phyloP scores from a whole-genome alignment of 2,329 filamentous ascomycete genomes.

The Fusarium sp. region DNA sequence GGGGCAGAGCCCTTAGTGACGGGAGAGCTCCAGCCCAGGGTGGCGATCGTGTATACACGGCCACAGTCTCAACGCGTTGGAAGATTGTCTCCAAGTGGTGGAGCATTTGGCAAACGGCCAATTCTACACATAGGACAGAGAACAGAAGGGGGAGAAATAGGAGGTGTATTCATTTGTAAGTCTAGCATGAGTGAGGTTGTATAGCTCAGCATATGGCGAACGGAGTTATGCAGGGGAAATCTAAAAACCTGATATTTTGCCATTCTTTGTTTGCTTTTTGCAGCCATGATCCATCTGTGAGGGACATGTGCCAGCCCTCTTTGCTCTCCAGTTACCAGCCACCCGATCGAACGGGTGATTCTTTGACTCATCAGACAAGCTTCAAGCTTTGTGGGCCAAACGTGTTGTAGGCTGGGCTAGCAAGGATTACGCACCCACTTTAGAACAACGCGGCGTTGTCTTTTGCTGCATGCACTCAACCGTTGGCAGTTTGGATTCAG shows the following conservation, averaged over 20 bases:
- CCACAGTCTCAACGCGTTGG: slow-evolving; percentile 4
- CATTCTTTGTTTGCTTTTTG: slow-evolving; percentile 17
- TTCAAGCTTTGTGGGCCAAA: slow-evolving; percentile 27
- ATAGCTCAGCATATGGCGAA: slow-evolving; percentile 41
- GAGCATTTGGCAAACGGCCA: slow-evolving; percentile 27
- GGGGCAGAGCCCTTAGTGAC: slow-evolving; percentile 32
- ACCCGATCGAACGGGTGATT: slow-evolving; percentile 15
- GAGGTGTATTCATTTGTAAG: slow-evolving; percentile 13
- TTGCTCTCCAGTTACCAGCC: slow-evolving; percentile 6
- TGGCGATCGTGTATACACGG: slow-evolving; percentile 20
- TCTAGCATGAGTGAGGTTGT: slow-evolving; percentile 40
- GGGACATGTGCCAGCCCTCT: slow-evolving; percentile 9
- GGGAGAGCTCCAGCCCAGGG: slow-evolving; percentile 22
- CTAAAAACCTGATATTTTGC: slow-evolving; percentile 26
- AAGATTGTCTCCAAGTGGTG: slow-evolving; percentile 6
- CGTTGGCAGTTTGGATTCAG: slow-evolving; percentile 35
- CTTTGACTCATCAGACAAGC: slow-evolving; percentile 6
- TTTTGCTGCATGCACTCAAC: slow-evolving; percentile 48
- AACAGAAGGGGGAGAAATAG: slow-evolving; percentile 15
- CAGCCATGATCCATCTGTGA: background rate
- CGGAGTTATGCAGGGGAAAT: slow-evolving; percentile 36
- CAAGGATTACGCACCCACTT: slow-evolving; percentile 26
- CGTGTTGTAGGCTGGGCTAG: slow-evolving; percentile 16
- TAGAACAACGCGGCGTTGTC: slow-evolving; percentile 24
- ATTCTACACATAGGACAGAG: slow-evolving; percentile 9